Base-by-base conservation (phyloP, 108 stramenopile genomes). In the Parietichytrium sp. region DNA sequence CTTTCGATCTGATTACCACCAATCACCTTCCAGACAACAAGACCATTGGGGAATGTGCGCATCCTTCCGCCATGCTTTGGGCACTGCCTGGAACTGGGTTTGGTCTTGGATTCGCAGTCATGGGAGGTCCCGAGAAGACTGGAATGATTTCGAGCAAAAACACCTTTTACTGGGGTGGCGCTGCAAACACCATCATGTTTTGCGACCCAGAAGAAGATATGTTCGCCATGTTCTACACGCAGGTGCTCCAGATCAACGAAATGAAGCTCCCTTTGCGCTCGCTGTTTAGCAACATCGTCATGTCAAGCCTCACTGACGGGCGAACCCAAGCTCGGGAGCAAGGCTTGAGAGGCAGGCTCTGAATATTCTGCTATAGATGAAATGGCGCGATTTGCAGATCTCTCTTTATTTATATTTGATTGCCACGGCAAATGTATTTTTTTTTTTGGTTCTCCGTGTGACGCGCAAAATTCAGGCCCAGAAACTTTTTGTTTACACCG, bases 211-310 rank as follows among this genome's bases (percentile, higher is more conserved):
- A 42, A 27, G 42, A 51, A 15, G 49, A 84, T 16, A 10, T 78
- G 23, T 45, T 48, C 30, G 52, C 79, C 33, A 81, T 84, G 45
- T 84, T 84, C 42, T 54, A 80, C 2, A 84, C 83, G 26, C 83
- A 84, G 47, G 47, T 84, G 2, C 23, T 84, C 13, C 18, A 72
- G 20, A 33, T 16, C 61, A 42, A 72, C 42, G 61, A 72, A 38
- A 72, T 72, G 38, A 72, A 72, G 61, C 36, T 72, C 38, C 61
- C 61, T n/a, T 25, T 72, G 15, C 61, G 61, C 42, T 45, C 61
- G 33, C 61, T 72, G 6, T 72, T 72, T 38, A 25, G 20, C 3
- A 72, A 72, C 61, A 72, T 72, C 33, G 61, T 72, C 23, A 45
- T 45, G 2, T n/a, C 38, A 15, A 72, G 38, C 8, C 33, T 72